Evolutionary conservation across 257 asterid species (phyloP), one percentile per base, ranked within the genome.

Genomic region (Handroanthus guayacan): DNA sequence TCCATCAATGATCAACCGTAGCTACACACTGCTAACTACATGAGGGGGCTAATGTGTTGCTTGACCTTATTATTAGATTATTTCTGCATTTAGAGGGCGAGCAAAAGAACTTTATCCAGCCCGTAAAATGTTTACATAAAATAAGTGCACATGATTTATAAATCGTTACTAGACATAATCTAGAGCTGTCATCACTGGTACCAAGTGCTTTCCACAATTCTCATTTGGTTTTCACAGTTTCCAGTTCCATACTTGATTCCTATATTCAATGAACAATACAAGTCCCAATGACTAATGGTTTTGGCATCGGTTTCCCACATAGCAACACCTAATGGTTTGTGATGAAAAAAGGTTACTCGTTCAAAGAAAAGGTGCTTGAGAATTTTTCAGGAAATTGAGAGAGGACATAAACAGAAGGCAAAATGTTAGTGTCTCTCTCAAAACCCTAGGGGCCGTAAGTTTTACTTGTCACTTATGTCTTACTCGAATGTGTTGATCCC

Each of bases 211-310:
- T 66, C 64, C 75, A 16, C 18, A 56, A 58, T 18, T 57, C 57
- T 74, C 75, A 55, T 44, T 79, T n/a, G 50, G 39, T 39, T 52
- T 37, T 48, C 43, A 67, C 50, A 63, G 16, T 51, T 71, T 43
- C 7, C 31, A 25, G n/a, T 13, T 45, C 16, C 7, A 11, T n/a
- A 44, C 61, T 65, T 60, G 58, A 41, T 54, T 31, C 14, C 66
- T 16, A 56, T 17, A 25, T 6, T 61, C 17, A 58, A 47, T 60
- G 44, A 12, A 36, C 16, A 57, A 47, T n/a, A 51, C 50, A 45
- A 72, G 73, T 66, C 48, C 25, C 8, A 77, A 57, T 5, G 56
- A 34, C 57, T 44, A 25, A 9, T 66, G 48, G 14, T 62, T 34
- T 20, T 47, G 67, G 25, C n/a, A 67, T 34, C 67, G 34, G 25